These are phyloP conservation scores for Rhodotorula sp. DNA, from an alignment of 1,284 basidiomycete genomes.

Conservation along the genomic window DNA sequence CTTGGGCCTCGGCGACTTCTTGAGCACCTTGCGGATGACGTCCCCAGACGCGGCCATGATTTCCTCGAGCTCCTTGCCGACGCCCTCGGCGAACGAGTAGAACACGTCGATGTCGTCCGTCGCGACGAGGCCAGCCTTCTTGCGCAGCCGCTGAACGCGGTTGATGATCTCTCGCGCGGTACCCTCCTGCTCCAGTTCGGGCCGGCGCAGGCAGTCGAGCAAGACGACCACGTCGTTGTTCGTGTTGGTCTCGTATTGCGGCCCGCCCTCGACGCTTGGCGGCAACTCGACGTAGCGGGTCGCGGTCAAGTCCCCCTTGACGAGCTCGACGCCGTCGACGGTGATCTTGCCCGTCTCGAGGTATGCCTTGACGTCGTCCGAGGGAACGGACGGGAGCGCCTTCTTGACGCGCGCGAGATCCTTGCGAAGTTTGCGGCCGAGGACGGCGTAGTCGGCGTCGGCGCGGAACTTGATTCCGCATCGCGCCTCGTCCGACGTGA, in stretches of 20 bases:
- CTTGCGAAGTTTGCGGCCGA: slow-evolving; percentile 91
- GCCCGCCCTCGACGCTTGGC: slow-evolving; percentile 55
- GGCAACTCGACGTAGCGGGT: slow-evolving; percentile 86
- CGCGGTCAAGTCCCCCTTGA: slow-evolving; percentile 84
- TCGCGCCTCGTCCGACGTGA: slow-evolving; percentile 80
- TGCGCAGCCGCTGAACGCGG: slow-evolving; percentile 91
- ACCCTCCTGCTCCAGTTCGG: slow-evolving; percentile 84
- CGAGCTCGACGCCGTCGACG: slow-evolving; percentile 86
- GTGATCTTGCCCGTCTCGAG: slow-evolving; percentile 70
- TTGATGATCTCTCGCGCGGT: slow-evolving; percentile 87
- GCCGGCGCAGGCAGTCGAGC: slow-evolving; percentile 81
- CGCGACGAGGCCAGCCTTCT: slow-evolving; percentile 90
- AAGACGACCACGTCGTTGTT: slow-evolving; percentile 94
- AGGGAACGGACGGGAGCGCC: slow-evolving; percentile 74
- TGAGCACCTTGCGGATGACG: slow-evolving; percentile 72
- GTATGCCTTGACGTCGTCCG: slow-evolving; percentile 81
- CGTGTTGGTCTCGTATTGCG: slow-evolving; percentile 74
- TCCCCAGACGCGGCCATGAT: slow-evolving; percentile 71
- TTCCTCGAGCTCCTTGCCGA: slow-evolving; percentile 59
- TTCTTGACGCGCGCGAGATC: slow-evolving; percentile 89
- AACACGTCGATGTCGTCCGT: slow-evolving; percentile 92
- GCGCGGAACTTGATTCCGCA: slow-evolving; percentile 90
- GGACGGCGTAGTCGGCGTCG: slow-evolving; percentile 90
- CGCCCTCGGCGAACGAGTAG: slow-evolving; percentile 63
- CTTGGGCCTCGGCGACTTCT: slow-evolving; percentile 61